Evolutionary conservation across 352 stramenopile genomes (phyloP).

Genomic region (Achlya hypogyna): DNA sequence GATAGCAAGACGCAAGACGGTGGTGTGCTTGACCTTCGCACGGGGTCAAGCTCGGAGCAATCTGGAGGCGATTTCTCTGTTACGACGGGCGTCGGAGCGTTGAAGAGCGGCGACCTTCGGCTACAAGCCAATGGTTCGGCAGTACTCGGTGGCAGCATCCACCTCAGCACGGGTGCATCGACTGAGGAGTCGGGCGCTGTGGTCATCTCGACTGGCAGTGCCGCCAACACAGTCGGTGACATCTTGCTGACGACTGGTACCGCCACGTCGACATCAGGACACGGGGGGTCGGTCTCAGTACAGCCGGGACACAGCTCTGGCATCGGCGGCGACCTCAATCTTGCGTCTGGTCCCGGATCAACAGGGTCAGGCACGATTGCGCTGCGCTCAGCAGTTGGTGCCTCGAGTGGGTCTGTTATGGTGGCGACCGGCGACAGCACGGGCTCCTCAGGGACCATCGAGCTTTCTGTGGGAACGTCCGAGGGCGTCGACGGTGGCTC

Average conservation of each 20-base stretch:
- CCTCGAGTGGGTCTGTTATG: neutral
- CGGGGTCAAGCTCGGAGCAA: neutral
- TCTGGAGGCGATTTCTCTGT: conserved; percentile 1
- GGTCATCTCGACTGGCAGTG: conserved; percentile 2
- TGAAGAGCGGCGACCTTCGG: neutral
- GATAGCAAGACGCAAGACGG: neutral
- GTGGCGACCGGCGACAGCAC: conserved; percentile 1
- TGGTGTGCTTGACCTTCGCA: neutral
- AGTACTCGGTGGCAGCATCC: neutral
- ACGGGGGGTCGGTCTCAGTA: neutral
- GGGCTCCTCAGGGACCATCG: neutral
- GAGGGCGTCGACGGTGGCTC: neutral
- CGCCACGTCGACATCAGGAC: neutral
- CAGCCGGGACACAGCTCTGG: neutral
- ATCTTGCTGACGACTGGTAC: conserved; percentile 5
- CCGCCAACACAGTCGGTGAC: neutral
- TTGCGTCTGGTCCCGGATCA: neutral
- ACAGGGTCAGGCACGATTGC: neutral
- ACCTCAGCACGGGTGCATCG: neutral
- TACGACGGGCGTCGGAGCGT: neutral
- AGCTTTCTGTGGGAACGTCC: neutral
- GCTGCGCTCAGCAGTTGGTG: neutral
- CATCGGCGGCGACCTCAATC: neutral
- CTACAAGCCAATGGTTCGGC: neutral
- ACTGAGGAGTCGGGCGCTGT: neutral